These are phyloP conservation scores for Chytriomyces sp. DNA, from an alignment of 192 early-diverging fungal species.

Conservation along the genomic window DNA sequence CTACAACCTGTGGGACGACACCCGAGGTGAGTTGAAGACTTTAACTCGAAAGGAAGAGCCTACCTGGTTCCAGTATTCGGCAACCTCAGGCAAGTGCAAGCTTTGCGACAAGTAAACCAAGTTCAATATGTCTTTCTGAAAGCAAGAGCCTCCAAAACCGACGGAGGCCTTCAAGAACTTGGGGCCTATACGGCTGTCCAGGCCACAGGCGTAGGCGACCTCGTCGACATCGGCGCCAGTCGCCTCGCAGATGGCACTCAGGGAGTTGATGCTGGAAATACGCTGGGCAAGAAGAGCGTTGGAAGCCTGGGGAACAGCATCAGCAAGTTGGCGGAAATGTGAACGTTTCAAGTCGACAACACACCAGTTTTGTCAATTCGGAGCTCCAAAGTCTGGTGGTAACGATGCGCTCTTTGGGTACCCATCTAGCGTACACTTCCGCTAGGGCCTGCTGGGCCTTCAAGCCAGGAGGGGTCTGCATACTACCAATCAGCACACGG, in stretches of 20 bases:
- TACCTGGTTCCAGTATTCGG: conserved; percentile 87
- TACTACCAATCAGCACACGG: conserved; percentile 85
- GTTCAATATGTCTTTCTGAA: conserved; percentile 93
- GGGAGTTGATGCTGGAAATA: conserved; percentile 87
- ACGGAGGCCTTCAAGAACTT: conserved; percentile 89
- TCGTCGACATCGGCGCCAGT: conserved; percentile 90
- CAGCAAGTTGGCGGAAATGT: too few relatives aligned
- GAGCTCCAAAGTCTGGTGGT: conserved; percentile 94
- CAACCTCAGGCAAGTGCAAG: conserved; percentile 85
- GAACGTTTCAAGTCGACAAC: conserved; percentile 1
- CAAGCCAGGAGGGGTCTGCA: conserved; percentile 68
- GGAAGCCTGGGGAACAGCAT: too few relatives aligned
- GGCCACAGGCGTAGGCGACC: conserved; percentile 86
- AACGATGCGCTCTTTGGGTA: conserved; percentile 81
- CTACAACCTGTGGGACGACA: conserved; percentile 54
- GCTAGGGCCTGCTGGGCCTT: conserved; percentile 76
- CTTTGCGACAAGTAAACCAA: conserved; percentile 84
- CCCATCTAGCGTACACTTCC: conserved; percentile 84
- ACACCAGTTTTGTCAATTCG: conserved; percentile 85
- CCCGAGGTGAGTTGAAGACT: not conserved
- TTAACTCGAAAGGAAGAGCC: not conserved
- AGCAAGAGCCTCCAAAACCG: conserved; percentile 93
- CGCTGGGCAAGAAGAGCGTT: conserved; percentile 94
- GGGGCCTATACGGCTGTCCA: conserved; percentile 82
- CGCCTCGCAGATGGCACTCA: conserved; percentile 89